Conservation (phyloP, 805 yeast species). For the Wickerhamomyces strasburgensis region DNA sequence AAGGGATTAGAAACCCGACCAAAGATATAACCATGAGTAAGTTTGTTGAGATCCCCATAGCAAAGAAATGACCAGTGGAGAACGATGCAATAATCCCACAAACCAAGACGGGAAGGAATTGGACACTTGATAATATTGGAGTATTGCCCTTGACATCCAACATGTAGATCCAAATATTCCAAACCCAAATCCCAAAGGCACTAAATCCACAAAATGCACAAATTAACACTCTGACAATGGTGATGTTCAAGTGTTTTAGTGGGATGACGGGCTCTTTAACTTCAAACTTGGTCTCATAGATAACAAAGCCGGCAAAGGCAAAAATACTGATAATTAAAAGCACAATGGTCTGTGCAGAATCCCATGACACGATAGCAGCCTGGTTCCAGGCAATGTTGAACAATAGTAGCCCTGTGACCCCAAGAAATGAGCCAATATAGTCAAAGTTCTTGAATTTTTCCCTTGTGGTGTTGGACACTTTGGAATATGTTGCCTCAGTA, state of each 20-base stretch:
- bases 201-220: conserved; percentile 66
- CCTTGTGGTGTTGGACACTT: neutral
- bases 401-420: conserved; percentile 53
- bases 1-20: conserved; percentile 46
- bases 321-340: conserved; percentile 46
- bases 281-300: conserved; percentile 35
- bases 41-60: conserved; percentile 30
- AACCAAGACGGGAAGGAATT: conserved; percentile 39
- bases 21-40: neutral
- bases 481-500: no score
- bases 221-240: conserved; percentile 42
- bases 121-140: conserved; percentile 41
- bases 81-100: conserved; percentile 53
- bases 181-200: conserved; percentile 66
- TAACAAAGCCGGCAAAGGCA: conserved; percentile 38
- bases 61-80: conserved; percentile 40
- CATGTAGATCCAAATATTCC: conserved; percentile 48
- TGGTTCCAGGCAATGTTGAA: conserved; percentile 70
- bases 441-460: conserved; percentile 23
- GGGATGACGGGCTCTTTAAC: conserved; percentile 49
- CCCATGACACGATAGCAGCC: conserved; percentile 69
- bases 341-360: conserved; percentile 47
- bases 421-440: conserved; percentile 46
- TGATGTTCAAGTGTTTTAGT: conserved; percentile 34
- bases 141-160: conserved; percentile 43